Evolutionary conservation across 257 asterid species (phyloP), one percentile per base, ranked within the genome.

Genomic region (Mitragyna speciosa): DNA sequence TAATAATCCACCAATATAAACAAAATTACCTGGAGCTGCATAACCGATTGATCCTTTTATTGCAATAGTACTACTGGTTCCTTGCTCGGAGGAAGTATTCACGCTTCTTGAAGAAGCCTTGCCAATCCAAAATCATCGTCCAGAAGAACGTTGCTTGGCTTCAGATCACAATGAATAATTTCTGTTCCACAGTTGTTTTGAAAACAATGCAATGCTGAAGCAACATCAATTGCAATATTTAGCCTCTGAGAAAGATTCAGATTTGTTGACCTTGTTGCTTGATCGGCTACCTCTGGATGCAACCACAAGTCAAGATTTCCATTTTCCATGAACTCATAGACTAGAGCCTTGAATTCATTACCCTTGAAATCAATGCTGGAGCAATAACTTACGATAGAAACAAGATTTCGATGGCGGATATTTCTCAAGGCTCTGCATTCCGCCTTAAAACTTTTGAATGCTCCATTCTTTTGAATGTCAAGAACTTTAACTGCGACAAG

Each of bases 91-190:
- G 0, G 72, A 8, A 20, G 24, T 48, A 58, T 48, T 9, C 7
- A 10, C 56, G 6, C 17, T 22, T 10, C n/a, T 48, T 24, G 85
- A 49, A 86, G 59, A 30, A 84, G 65, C 67, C 80, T 83, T 28
- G 90, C 84, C 49, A 86, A 49, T 81, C 91, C 84, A 59, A 84
- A 88, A 77, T 86, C 89, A 7, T 67, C 61, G 45, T 86, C 86
- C n/a, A 88, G 78, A 65, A 86, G 86, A 28, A 88, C 49, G 22
- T 86, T 88, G 14, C 87, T 77, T 0, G 91, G 87, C 72, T 88
- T 88, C 73, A 84, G 2, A 80, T 86, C 88, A 9, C 89, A 86
- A 74, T 88, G 89, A 51, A 79, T 81, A 31, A 83, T 63, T 14
- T 65, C 36, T 5, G 75, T 52, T 36, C 63, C 86, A 3, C 81